These are phyloP conservation scores for Quercus engelmannii DNA, from an alignment of 306 rosid genomes.

Conservation along the genomic window DNA sequence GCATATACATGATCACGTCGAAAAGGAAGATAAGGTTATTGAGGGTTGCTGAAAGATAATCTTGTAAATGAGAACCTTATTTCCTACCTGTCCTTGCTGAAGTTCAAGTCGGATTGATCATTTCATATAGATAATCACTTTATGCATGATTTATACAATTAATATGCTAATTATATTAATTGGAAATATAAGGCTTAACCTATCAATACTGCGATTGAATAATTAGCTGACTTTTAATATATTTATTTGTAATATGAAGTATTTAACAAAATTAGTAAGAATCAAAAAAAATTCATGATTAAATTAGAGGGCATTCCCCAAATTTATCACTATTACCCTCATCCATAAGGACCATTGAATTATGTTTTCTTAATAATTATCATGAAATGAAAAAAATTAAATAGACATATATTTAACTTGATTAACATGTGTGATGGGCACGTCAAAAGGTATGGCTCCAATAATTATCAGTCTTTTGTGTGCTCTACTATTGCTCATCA, in stretches of 20 bases:
- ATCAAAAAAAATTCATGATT: background rate
- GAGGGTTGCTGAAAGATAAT: background rate
- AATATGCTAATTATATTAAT: background rate
- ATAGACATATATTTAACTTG: background rate
- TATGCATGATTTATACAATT: background rate
- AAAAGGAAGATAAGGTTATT: constrained; percentile 12
- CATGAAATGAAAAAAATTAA: background rate
- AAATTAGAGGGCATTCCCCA: background rate
- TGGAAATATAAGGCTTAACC: background rate
- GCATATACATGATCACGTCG: constrained; percentile 9
- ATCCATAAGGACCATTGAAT: background rate
- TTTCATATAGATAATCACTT: background rate
- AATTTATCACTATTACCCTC: background rate
- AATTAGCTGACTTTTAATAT: too few species aligned
- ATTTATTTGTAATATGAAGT: background rate
- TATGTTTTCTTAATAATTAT: background rate
- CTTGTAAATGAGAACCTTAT: background rate
- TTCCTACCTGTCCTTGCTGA: background rate
- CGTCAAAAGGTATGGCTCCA: background rate
- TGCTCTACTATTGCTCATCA: background rate
- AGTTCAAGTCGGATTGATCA: background rate
- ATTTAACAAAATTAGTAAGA: background rate
- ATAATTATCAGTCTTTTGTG: background rate
- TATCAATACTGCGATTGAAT: background rate
- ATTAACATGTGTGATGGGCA: background rate